Base-by-base conservation (phyloP, 164 flowering plant species). In the Aristolochia californica region DNA sequence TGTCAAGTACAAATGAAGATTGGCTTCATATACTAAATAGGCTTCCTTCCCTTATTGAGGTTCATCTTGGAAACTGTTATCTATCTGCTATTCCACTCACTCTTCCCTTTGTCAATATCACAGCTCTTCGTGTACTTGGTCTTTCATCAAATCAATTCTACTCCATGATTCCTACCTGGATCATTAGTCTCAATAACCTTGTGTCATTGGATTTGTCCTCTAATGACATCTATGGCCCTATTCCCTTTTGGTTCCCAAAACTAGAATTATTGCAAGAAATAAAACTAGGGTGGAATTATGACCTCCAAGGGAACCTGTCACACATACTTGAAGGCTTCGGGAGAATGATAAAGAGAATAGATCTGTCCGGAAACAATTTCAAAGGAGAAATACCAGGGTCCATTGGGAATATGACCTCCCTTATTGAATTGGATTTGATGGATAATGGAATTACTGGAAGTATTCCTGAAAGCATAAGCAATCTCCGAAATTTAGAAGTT, bases 371-470 rank as follows among this genome's bases (percentile, higher is more conserved):
- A 0, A 65, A 68, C 51, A 1, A 15, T 8, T 34, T 68, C 62
- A 30, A 66, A 45, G 78, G 73, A 16, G 54, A 45, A 12, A 66
- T 55, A 21, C 73, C 71, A 10, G 18, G 26, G 23, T 58, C 65
- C 22, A 52, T 60, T n/a, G 63, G 56, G 1, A 60, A 60, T 7
- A 21, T 60, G 23, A 50, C 48, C 7, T 51, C 56, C 5, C 56
- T 60, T 40, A 48, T 21, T 16, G 30, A 13, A 22, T 56, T 60
- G 15, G 17, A 5, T 23, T 51, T 60, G 30, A 3, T 0, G 2
- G 4, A 0, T 14, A 59, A 30, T 59, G 4, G 12, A 11, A 28
- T 48, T 30, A 18, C 2, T n/a, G 62, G 62, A n/a, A 10, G 17
- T 2, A 48, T 34, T 7, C 62, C 62, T 17, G 13, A 28, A 7